These are phyloP conservation scores for Kalanchoe fedtschenkoi DNA, from an alignment of 164 flowering plant genomes.

Conservation along the genomic window DNA sequence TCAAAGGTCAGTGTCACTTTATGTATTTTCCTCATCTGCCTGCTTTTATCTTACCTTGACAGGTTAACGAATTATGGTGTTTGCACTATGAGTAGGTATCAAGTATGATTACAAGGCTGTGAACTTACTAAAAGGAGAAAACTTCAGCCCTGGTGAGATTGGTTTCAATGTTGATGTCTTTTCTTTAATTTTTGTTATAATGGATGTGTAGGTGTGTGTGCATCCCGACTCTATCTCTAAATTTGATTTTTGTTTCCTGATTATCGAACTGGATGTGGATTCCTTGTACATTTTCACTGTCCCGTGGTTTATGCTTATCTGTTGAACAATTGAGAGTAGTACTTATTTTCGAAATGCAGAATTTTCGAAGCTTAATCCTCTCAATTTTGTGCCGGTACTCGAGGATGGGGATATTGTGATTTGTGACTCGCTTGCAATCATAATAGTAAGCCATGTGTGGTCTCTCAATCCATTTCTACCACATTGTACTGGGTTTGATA, in stretches of 20 bases:
- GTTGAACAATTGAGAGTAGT: background rate
- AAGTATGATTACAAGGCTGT: conserved; percentile 67
- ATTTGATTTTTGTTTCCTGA: background rate
- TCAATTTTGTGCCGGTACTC: conserved; percentile 68
- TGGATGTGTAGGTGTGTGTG: background rate
- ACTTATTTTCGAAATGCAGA: conserved; percentile 24
- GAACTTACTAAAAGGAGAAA: conserved; percentile 69
- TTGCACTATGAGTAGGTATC: conserved; percentile 25
- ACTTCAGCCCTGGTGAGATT: conserved; percentile 51
- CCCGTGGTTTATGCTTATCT: background rate
- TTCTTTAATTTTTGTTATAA: background rate
- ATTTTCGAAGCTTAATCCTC: conserved; percentile 58
- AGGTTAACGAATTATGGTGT: background rate
- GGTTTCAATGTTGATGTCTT: background rate
- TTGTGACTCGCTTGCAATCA: conserved; percentile 75
- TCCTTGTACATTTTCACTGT: background rate
- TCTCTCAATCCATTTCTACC: background rate
- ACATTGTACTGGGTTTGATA: background rate
- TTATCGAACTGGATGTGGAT: background rate
- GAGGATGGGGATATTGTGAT: conserved; percentile 63
- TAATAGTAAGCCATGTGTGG: conserved; percentile 36
- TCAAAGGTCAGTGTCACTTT: conserved; percentile 36
- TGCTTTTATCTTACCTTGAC: background rate
- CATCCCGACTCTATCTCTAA: background rate
- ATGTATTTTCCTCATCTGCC: background rate